These are phyloP conservation scores for Cladosporium colombiae DNA, from an alignment of 2,329 filamentous ascomycete genomes.

Conservation along the genomic window DNA sequence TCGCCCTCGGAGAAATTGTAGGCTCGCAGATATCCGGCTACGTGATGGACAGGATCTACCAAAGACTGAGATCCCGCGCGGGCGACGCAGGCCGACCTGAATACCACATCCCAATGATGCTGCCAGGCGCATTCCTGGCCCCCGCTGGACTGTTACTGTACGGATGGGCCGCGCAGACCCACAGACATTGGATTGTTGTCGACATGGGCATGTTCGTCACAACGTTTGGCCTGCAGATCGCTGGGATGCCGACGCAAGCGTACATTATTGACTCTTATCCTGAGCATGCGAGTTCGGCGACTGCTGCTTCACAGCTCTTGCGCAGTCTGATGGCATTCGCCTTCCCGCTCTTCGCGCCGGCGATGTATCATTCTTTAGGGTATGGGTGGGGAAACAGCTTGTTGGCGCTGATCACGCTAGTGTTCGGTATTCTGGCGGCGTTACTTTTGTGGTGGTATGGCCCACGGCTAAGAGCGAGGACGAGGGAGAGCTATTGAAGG, in stretches of 20 bases:
- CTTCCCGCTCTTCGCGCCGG: slow-evolving; percentile 61
- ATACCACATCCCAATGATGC: slow-evolving; percentile 54
- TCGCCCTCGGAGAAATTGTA: slow-evolving; percentile 62
- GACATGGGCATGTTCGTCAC: slow-evolving; percentile 61
- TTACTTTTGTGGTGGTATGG: slow-evolving; percentile 48
- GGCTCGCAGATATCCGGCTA: slow-evolving; percentile 45
- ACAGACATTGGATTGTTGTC: slow-evolving; percentile 60
- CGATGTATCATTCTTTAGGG: slow-evolving; percentile 50
- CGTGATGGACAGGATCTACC: slow-evolving; percentile 40
- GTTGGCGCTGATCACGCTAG: slow-evolving; percentile 57
- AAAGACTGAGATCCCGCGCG: slow-evolving; percentile 39
- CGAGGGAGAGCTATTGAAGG: background rate
- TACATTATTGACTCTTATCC: slow-evolving; percentile 62
- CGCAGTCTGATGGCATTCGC: slow-evolving; percentile 58
- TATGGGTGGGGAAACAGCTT: slow-evolving; percentile 56
- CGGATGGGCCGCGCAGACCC: slow-evolving; percentile 57
- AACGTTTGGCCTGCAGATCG: slow-evolving; percentile 56
- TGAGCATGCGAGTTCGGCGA: slow-evolving; percentile 50
- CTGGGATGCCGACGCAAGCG: slow-evolving; percentile 61
- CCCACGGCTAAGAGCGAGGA: slow-evolving; percentile 32
- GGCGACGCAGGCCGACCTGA: slow-evolving; percentile 42
- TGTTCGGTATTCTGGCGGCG: slow-evolving; percentile 52
- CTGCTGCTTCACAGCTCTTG: slow-evolving; percentile 57
- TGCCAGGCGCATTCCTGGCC: slow-evolving; percentile 55
- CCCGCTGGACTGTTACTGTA: slow-evolving; percentile 60